A percentile compares a stretch with the other conserved stretches of the same genome.
phyloP scores from a whole-genome alignment of 495 filamentous ascomycete genomes.

The Neurospora sp. region DNA sequence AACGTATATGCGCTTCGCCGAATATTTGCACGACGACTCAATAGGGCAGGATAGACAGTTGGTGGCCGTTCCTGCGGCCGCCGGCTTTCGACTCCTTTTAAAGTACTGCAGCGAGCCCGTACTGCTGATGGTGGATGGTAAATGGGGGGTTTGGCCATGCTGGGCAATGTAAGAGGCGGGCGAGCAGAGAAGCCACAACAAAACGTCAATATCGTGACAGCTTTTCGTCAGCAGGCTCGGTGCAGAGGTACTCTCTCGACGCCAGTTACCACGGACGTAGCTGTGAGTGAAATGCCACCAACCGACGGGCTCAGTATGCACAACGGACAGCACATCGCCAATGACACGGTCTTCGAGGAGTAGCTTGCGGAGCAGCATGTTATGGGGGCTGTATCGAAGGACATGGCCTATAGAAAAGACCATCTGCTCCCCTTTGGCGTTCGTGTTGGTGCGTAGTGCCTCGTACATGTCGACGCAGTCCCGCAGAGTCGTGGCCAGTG shows the following conservation, averaged over 20 bases:
- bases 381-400: constrained; percentile 82
- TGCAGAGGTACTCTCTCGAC: constrained; percentile 59
- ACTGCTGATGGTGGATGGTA: constrained; percentile 63
- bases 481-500: constrained; percentile 64
- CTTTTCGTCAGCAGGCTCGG: constrained; percentile 86
- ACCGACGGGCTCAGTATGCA: constrained; percentile 89
- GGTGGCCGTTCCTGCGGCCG: constrained; percentile 60
- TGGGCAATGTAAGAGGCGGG: constrained; percentile 31
- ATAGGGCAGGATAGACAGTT: constrained; percentile 76
- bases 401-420: constrained; percentile 82
- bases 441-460: constrained; percentile 25
- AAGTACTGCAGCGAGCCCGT: constrained; percentile 68
- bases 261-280: constrained; percentile 94
- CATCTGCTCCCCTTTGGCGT: constrained; percentile 23
- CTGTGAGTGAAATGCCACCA: constrained; percentile 95
- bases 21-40: constrained; percentile 68
- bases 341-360: constrained; percentile 62
- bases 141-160: constrained; percentile 45
- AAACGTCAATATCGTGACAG: constrained; percentile 86
- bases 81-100: constrained; percentile 61
- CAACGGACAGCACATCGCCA: constrained; percentile 78
- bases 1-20: constrained; percentile 74
- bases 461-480: constrained; percentile 69
- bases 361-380: constrained; percentile 70
- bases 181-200: constrained; percentile 79